phyloP scores from a whole-genome alignment of 208 protist genomes.

The Acanthamoeba triangularis region DNA sequence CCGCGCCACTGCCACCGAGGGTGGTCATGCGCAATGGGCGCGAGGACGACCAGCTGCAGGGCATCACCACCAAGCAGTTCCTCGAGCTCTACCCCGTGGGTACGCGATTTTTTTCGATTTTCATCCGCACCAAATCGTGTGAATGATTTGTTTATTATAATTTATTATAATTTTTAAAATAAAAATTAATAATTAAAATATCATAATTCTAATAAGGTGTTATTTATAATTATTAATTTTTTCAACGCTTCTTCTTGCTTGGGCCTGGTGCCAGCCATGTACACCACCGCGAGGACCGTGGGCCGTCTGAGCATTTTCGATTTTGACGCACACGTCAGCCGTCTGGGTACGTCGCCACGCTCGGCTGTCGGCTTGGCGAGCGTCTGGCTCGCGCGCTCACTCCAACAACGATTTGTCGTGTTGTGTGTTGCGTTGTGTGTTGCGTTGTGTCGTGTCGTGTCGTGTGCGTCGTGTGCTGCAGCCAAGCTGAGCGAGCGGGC shows the following conservation, averaged over 20 bases:
- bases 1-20: neutral
- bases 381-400: neutral
- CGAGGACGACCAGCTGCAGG: conserved; percentile 21
- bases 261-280: neutral
- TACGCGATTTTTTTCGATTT: neutral
- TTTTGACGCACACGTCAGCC: conserved; percentile 43
- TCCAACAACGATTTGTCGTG: too few species aligned
- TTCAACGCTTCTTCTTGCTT: neutral
- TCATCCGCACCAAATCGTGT: neutral
- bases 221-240: neutral
- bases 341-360: neutral
- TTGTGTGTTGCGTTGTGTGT: too few species aligned
- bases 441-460: too few species aligned
- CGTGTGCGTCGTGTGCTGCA: neutral
- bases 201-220: neutral
- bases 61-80: conserved; percentile 37
- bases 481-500: conserved; percentile 51
- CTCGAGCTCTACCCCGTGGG: conserved; percentile 44
- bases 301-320: conserved; percentile 8
- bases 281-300: conserved; percentile 23
- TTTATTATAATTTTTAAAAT: too few species aligned
- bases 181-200: neutral
- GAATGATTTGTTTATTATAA: neutral
- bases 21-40: conserved; percentile 25
- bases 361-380: neutral